A percentile compares a stretch with the other conserved stretches of the same genome.
phyloP scores from a whole-genome alignment of 2,329 filamentous ascomycete species.

The Ophiognomonia clavigignenti-juglandacearum region DNA sequence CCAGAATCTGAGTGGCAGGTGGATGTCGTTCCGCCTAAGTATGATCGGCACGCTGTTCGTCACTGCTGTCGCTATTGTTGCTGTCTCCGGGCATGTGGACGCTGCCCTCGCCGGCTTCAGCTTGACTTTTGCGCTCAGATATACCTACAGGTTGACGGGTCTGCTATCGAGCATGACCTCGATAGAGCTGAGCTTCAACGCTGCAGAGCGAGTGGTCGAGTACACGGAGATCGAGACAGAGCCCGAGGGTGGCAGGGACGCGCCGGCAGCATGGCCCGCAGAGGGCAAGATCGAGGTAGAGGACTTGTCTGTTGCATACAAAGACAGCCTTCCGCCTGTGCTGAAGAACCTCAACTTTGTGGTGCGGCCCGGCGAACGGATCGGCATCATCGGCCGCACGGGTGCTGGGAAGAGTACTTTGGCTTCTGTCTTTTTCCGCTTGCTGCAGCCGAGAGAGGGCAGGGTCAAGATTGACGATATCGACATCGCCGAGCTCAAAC shows the following conservation, averaged over 20 bases:
- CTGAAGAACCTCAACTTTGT: constrained; percentile 32
- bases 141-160: constrained; percentile 28
- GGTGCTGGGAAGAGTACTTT: constrained; percentile 63
- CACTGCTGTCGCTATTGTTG: constrained; percentile 28
- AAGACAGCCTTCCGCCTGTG: constrained; percentile 30
- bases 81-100: constrained; percentile 30
- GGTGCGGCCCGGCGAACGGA: constrained; percentile 49
- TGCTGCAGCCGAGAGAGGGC: constrained; percentile 40
- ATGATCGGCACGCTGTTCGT: constrained; percentile 35
- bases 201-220: constrained; percentile 38
- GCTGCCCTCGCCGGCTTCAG: constrained; percentile 36
- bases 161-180: constrained; percentile 31
- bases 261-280: constrained; percentile 36
- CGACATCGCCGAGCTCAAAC: constrained; percentile 53
- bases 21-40: constrained; percentile 34
- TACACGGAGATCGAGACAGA: constrained; percentile 35
- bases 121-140: constrained; percentile 33
- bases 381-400: constrained; percentile 61
- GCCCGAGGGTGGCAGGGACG: constrained; percentile 27
- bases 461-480: constrained; percentile 40
- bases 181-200: constrained; percentile 37
- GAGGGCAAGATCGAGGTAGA: constrained; percentile 34
- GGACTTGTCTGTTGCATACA: constrained; percentile 33
- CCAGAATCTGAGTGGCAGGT: constrained; percentile 26
- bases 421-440: constrained; percentile 59